phyloP scores from a whole-genome alignment of 371 early-diverging fungal genomes.

The Mortierella sp. region DNA sequence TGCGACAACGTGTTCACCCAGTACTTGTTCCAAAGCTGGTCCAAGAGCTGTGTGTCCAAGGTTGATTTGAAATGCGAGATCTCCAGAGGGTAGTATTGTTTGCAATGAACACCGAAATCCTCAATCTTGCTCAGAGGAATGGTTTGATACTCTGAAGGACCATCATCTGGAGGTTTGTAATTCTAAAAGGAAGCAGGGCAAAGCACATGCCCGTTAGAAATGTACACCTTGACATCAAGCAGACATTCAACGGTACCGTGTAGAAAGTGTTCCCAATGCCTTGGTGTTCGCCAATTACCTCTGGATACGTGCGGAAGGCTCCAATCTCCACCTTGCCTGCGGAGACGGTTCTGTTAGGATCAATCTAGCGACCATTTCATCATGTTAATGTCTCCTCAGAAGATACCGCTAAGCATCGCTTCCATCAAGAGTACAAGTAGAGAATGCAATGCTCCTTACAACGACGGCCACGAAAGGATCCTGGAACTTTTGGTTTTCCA shows the following conservation, averaged over 20 bases:
- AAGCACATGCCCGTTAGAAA: no score
- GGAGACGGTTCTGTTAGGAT: constrained; percentile 95
- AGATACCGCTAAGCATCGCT: no score
- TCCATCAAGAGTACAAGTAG: background rate
- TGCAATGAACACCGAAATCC: constrained; percentile 97
- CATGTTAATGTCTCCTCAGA: no score
- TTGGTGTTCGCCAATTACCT: no score
- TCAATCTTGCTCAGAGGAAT: constrained; percentile 96
- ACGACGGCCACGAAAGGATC: constrained; percentile 98
- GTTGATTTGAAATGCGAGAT: constrained; percentile 94
- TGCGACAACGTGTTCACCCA: constrained; percentile 96
- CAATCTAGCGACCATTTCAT: constrained; percentile 69
- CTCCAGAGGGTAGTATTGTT: constrained; percentile 93
- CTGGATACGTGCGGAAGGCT: constrained; percentile 96
- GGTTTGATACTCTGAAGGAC: constrained; percentile 78
- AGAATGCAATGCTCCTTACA: constrained; percentile 56
- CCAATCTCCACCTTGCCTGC: constrained; percentile 98
- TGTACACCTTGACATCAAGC: no score
- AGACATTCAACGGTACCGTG: no score
- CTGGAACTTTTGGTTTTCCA: constrained; percentile 93
- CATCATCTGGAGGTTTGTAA: constrained; percentile 81
- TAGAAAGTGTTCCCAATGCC: no score
- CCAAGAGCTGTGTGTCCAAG: constrained; percentile 86
- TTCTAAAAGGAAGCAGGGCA: constrained; percentile 55
- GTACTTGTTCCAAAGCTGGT: constrained; percentile 95